Percentiles rank a stretch among this genome's conserved stretches.
These are phyloP conservation scores for Eucalyptus shirleyi DNA, from an alignment of 345 rosid species.

Conservation along the genomic window DNA sequence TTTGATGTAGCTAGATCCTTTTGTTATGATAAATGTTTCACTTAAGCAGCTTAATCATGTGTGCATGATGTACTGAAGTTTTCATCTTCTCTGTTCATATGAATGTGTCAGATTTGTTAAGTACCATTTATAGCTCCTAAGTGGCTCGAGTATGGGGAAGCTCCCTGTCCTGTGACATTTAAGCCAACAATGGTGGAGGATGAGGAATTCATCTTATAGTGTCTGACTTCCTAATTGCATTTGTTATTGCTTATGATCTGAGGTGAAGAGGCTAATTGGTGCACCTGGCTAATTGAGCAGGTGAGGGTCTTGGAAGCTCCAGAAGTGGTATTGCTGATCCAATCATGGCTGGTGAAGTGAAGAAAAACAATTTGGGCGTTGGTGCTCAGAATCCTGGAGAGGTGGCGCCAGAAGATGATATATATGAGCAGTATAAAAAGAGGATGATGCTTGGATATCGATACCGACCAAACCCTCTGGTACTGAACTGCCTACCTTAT, in stretches of 20 bases:
- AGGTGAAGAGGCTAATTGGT: not conserved
- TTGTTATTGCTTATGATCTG: not conserved
- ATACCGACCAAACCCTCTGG: constrained; percentile 94
- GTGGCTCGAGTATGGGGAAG: not conserved
- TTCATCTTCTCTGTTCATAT: not conserved
- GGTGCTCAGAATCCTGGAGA: constrained; percentile 95
- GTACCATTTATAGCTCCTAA: not conserved
- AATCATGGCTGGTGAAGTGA: constrained; percentile 76
- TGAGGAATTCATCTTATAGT: not conserved
- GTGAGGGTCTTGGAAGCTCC: constrained; percentile 97
- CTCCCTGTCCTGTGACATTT: not conserved
- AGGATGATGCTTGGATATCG: constrained; percentile 99
- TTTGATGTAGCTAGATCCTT: not conserved
- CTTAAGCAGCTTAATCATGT: not conserved
- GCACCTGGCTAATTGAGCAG: constrained; percentile 21
- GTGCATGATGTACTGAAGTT: not conserved
- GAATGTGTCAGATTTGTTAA: not conserved
- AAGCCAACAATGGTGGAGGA: not conserved
- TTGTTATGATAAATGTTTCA: not conserved
- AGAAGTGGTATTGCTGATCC: constrained; percentile 92
- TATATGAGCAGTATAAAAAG: constrained; percentile 98
- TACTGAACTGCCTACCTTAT: constrained; percentile 1
- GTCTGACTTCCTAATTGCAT: not conserved
- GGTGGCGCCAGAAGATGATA: constrained; percentile 84
- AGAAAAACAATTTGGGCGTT: constrained; percentile 85